Evolutionary conservation across 352 stramenopile species (phyloP).

Genomic region (Pythium vanterpoolii): DNA sequence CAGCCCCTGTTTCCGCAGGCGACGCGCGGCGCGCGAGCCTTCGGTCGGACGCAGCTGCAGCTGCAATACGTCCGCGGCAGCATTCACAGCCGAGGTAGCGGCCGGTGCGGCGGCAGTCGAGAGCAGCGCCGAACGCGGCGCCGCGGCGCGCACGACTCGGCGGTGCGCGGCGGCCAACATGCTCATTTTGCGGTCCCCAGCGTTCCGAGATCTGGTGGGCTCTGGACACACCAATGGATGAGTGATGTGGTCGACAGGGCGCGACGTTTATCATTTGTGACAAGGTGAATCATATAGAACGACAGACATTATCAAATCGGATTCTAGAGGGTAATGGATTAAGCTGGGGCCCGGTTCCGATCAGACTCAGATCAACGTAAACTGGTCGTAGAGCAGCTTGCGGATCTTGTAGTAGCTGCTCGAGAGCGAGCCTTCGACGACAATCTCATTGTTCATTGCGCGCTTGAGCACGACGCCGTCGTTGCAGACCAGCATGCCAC

Average conservation of each 20-base stretch:
- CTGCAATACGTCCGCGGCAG: constrained; percentile 38
- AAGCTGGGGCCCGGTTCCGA: neutral
- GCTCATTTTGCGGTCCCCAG: constrained; percentile 17
- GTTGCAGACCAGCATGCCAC: constrained; percentile 87
- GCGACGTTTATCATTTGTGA: constrained; percentile 9
- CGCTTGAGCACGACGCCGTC: constrained; percentile 86
- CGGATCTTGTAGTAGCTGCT: constrained; percentile 88
- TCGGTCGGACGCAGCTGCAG: constrained; percentile 61
- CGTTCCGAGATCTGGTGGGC: neutral
- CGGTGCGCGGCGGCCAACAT: constrained; percentile 31
- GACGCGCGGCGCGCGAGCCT: constrained; percentile 72
- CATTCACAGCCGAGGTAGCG: constrained; percentile 4
- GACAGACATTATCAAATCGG: neutral
- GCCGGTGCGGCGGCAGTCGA: constrained; percentile 32
- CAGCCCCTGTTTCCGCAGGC: constrained; percentile 76
- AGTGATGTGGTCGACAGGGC: constrained; percentile 27
- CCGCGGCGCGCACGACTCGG: constrained; percentile 30
- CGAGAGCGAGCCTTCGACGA: constrained; percentile 82
- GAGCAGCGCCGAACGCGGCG: constrained; percentile 32
- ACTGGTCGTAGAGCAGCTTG: constrained; percentile 84
- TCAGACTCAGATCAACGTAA: constrained; percentile 73
- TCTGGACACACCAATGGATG: constrained; percentile 18
- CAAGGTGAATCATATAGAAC: neutral
- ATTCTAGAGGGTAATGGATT: constrained; percentile 17
- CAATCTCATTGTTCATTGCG: constrained; percentile 84